Evolutionary conservation across 2,329 filamentous ascomycete species (phyloP).

Genomic region (Aureobasidium sp.): DNA sequence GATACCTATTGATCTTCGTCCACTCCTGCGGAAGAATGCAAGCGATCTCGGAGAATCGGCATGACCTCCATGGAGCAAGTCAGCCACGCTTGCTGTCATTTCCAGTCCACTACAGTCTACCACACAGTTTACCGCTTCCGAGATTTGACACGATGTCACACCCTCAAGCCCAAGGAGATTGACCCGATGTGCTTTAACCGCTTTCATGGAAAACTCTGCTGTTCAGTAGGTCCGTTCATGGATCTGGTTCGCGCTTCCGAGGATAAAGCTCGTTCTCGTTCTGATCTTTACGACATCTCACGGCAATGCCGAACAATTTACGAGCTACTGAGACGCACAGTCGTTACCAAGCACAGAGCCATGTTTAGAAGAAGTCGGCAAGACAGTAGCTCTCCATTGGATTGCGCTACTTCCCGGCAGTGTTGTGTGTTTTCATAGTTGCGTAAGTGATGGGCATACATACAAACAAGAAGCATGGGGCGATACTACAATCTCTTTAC

Average conservation of each 20-base stretch:
- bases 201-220: neutral
- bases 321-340: neutral
- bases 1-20: neutral
- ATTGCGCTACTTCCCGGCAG: neutral
- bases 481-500: neutral
- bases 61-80: neutral
- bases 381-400: neutral
- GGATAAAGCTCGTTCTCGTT: neutral
- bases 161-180: neutral
- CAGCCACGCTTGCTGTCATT: neutral
- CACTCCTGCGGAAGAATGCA: neutral
- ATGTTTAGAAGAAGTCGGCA: neutral
- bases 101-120: neutral
- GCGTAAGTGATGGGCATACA: neutral
- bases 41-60: neutral
- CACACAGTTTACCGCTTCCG: neutral
- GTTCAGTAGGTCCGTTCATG: neutral
- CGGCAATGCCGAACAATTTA: neutral
- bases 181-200: neutral
- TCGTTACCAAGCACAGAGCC: neutral
- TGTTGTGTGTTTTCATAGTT: neutral
- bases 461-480: neutral
- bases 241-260: neutral
- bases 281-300: neutral
- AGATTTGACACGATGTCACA: conserved; percentile 7